Base-by-base conservation (phyloP, 306 rosid species). In the Ceratonia siliqua region DNA sequence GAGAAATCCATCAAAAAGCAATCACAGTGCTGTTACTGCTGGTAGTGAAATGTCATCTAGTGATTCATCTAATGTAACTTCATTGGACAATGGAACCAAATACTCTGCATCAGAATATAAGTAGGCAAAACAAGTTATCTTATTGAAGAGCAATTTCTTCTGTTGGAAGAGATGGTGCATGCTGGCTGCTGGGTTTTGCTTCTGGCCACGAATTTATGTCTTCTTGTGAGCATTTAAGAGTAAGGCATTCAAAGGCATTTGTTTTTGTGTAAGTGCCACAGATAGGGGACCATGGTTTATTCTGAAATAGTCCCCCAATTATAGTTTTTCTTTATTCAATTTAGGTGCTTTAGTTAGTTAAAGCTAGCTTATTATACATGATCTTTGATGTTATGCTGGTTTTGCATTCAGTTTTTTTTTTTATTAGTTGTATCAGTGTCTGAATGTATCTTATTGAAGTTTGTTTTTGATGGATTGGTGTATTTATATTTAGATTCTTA, bases 61-160 rank as follows among this genome's bases (percentile, higher is more conserved):
- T 45, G 83, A 82, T n/a, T 90, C 99, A 53, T 92, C 98, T 3
- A 87, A 67, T 57, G 39, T 90, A 12, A 84, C 89, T 5, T 80
- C 85, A 15, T 52, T 45, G 63, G 92, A 87, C 33, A 70, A 79
- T 1, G 82, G 78, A 42, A 54, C 64, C 1, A 87, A 82, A 49
- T 42, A 74, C 54, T 48, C 82, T 76, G 52, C 88, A 48, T 43
- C 89, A 20, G 88, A 94, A 74, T 80, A 78, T 38, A 91, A 90
- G 13, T 92, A 83, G 80, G 52, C 17, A 53, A 74, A 50, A 30
- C 52, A 45, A 68, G 11, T 55, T 74, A 55, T 75, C 62, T 4
- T 15, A 2, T 41, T 46, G 35, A 73, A 28, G 68, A 65, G 10
- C 14, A 18, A 74, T 76, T 73, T 76, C 61, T 73, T 78, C 43